Base-by-base conservation (phyloP, 2,329 filamentous ascomycete species). In the Drechslerella dactyloides region DNA sequence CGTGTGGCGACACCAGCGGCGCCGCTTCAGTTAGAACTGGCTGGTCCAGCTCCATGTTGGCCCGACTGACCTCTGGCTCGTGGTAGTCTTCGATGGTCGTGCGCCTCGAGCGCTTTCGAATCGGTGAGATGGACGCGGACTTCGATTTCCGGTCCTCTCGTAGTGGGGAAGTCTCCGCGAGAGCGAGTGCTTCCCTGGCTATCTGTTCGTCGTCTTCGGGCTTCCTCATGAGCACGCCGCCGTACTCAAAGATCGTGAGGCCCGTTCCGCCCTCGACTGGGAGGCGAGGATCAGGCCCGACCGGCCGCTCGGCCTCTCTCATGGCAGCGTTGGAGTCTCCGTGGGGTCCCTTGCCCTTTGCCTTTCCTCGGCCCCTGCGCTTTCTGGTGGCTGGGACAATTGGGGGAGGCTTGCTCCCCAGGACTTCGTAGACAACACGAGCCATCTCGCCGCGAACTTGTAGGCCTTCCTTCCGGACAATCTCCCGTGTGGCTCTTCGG, bases 191-290 rank as follows among this genome's bases (percentile, higher is more conserved):
- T 50, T 65, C 60, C 42, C 62, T 61, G 24, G 69, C 69, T 61
- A 73, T 66, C 42, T 66, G 69, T 40, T 66, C 69, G n/a, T 70
- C 69, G 10, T 60, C 69, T 40, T 73, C 62, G 48, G 54, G 60
- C 46, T 55, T 73, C 35, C 61, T 55, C 60, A 73, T 65, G 51
- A 73, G 69, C 8, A 65, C 60, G n/a, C 61, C 69, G 21, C 69
- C 69, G 48, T 73, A 73, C 51, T 73, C 69, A 57, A 73, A 73
- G 61, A 73, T 73, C 1, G 69, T 73, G 24, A 73, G 52, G 53
- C 69, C 69, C 2, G 60, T 73, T 21, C 62, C 69, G 42, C 62
- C 69, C 57, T 73, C 69, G 10, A 65, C 60, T 11, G 69, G 61
- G 19, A 63, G 46, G n/a, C 59, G 59, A 19, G 66, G 66, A 23